Evolutionary conservation across 2,329 filamentous ascomycete species (phyloP).

Genomic region (Penicillium sp.): DNA sequence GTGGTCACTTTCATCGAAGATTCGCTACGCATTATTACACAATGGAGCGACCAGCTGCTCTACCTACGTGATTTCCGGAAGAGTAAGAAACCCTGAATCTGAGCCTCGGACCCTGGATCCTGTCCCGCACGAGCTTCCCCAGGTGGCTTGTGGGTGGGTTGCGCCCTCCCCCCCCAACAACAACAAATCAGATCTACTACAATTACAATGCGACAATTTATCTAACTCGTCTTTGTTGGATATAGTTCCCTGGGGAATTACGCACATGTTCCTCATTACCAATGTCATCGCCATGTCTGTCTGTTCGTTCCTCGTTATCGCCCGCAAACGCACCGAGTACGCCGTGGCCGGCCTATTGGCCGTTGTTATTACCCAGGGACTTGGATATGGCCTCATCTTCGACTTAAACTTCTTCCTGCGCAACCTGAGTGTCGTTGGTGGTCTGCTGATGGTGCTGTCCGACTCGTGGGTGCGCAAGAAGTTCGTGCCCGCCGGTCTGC

Average conservation of each 20-base stretch:
- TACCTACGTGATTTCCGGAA: constrained; percentile 92
- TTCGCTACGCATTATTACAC: constrained; percentile 91
- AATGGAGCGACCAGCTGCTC: constrained; percentile 93
- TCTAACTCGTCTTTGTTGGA: constrained; percentile 28
- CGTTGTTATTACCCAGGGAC: constrained; percentile 89
- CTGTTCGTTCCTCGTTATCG: constrained; percentile 86
- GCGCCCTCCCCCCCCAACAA: background rate
- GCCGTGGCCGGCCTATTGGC: constrained; percentile 87
- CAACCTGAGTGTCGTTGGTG: constrained; percentile 96
- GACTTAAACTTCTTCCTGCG: constrained; percentile 99
- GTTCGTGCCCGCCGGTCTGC: constrained; percentile 93
- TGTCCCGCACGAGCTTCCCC: constrained; percentile 12
- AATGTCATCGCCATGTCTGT: constrained; percentile 88
- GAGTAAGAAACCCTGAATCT: constrained; percentile 66
- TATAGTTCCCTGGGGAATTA: constrained; percentile 83
- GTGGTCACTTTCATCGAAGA: constrained; percentile 99
- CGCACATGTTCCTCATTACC: constrained; percentile 87
- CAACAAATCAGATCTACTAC: constrained; percentile 2
- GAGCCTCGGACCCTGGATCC: constrained; percentile 15
- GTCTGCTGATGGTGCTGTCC: constrained; percentile 95
- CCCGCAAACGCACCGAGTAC: constrained; percentile 90
- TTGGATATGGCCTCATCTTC: constrained; percentile 97
- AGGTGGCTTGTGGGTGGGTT: constrained; percentile 3
- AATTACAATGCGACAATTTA: background rate
- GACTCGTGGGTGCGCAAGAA: constrained; percentile 98